Evolutionary conservation across 2,329 filamentous ascomycete species (phyloP), one percentile per base, ranked within the genome.

Genomic region (Aureobasidium sp.): DNA sequence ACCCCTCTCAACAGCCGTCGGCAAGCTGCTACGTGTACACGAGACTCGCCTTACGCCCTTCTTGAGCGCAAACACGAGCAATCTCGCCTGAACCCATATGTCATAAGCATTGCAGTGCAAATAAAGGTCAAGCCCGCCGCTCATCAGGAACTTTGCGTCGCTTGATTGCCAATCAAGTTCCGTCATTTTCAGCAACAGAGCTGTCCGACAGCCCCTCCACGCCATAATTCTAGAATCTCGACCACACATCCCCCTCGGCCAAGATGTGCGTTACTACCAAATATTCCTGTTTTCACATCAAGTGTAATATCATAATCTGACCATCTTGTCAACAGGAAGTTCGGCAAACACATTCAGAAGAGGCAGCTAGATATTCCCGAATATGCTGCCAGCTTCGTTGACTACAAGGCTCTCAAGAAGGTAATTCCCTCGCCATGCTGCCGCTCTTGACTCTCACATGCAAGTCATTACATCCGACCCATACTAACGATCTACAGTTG

Each of bases 331-430:
- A 20, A 68, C 65, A 99, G 93, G 94, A 99, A 99, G 85, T 99
- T 99, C 81, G 94, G 94, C 77, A 99, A 99, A 82, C 91, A 97
- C 75, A 96, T 99, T 69, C 94, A 97, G 81, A 96, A 96, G 82
- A 88, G 92, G 75, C 94, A 99, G 83, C 90, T 99, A 72, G 94
- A 99, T 76, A 92, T 99, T 64, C 94, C 94, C 64, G 94, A 99
- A 84, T 99, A 99, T 87, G 93, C 94, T 65, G 91, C 93, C 67
- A 97, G 92, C 78, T 99, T 99, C 74, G 92, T 97, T 70, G 97
- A 99, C 78, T 99, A 99, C 82, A 99, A 99, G 80, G 92, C 91
- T 64, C 82, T 99, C 69, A 99, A 99, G 78, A 97, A 97, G 90
- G 94, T 96, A 51, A 20, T 1, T 5, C 22, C 8, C 14, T 73